A percentile compares a stretch with the other conserved stretches of the same genome.
phyloP scores from a whole-genome alignment of 371 early-diverging fungal genomes.

The Mucor lusitanicus region DNA sequence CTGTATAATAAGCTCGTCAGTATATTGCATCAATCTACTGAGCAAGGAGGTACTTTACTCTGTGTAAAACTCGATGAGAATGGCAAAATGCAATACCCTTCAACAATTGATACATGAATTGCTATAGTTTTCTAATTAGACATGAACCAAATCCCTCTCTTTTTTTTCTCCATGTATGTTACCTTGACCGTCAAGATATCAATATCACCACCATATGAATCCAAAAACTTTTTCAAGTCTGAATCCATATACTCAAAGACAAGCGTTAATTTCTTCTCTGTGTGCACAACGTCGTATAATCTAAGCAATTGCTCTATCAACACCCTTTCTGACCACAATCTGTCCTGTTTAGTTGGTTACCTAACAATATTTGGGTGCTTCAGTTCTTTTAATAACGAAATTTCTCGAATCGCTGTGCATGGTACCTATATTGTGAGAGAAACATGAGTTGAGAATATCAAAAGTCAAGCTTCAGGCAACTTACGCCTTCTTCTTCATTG shows the following conservation, averaged over 20 bases:
- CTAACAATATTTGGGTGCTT: slow-evolving; percentile 95
- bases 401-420: slow-evolving; percentile 98
- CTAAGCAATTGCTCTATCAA: slow-evolving; percentile 30
- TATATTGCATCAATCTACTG: background rate
- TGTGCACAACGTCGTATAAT: slow-evolving; percentile 94
- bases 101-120: slow-evolving; percentile 82
- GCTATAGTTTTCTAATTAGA: slow-evolving; percentile 33
- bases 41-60: slow-evolving; percentile 41
- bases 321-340: background rate
- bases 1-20: slow-evolving; percentile 33
- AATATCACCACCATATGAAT: slow-evolving; percentile 81
- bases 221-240: slow-evolving; percentile 92
- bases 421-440: slow-evolving; percentile 67
- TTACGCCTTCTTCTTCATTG: slow-evolving; percentile 93
- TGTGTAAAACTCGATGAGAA: slow-evolving; percentile 77
- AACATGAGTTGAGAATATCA: background rate
- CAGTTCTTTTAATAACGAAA: slow-evolving; percentile 94
- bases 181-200: slow-evolving; percentile 79
- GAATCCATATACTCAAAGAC: slow-evolving; percentile 97
- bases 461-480: background rate
- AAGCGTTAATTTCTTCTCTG: slow-evolving; percentile 90
- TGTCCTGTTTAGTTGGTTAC: slow-evolving; percentile 26
- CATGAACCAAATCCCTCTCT: background rate
- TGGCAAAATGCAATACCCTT: slow-evolving; percentile 86
- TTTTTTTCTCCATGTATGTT: background rate